Evolutionary conservation across 768 basidiomycete genomes (phyloP), one percentile per base, ranked within the genome.

Genomic region (Cystofilobasidium macerans): DNA sequence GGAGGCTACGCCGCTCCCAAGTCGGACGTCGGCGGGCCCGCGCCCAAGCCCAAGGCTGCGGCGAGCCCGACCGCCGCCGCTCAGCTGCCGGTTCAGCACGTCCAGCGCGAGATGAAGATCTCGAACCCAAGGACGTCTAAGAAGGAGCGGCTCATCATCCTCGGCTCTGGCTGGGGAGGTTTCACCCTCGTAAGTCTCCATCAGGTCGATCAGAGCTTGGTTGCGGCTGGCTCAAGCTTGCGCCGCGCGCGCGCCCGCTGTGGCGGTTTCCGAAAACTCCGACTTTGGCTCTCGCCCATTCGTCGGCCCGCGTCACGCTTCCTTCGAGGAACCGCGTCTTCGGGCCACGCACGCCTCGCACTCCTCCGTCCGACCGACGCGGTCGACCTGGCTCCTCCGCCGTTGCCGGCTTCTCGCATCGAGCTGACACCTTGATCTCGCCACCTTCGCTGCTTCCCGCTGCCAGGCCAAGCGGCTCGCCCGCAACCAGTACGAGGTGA

Each of bases 151-250:
- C 68, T 76, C 11, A 71, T 75, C 38, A 71, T 76, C 18, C 69
- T 76, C 12, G 76, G 76, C 1, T 70, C 69, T 22, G 75, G 73
- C 33, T 74, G 72, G 75, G 75, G 62, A 61, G 75, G 76, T 51
- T 75, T 72, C 68, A 71, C 71, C 48, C 60, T 74, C 28, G 70
- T 72, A 12, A 43, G 71, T 70, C 60, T 26, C 6, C 48, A 3
- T 51, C 28, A 13, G 13, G 51, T 14, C 18, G 28, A 30, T 18
- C 26, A 28, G 26, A 26, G 38, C 38, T 16, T 16, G 38, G 16
- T 40, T 8, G 38, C 16, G 38, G 38, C n/a, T n/a, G n/a, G n/a
- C n/a, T n/a, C n/a, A n/a, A n/a, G n/a, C n/a, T n/a, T n/a, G n/a
- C n/a, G n/a, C n/a, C n/a, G n/a, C 20, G 45, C 45, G 45, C 38